Base-by-base conservation (phyloP, 495 filamentous ascomycete species). In the Cryomyces minteri region DNA sequence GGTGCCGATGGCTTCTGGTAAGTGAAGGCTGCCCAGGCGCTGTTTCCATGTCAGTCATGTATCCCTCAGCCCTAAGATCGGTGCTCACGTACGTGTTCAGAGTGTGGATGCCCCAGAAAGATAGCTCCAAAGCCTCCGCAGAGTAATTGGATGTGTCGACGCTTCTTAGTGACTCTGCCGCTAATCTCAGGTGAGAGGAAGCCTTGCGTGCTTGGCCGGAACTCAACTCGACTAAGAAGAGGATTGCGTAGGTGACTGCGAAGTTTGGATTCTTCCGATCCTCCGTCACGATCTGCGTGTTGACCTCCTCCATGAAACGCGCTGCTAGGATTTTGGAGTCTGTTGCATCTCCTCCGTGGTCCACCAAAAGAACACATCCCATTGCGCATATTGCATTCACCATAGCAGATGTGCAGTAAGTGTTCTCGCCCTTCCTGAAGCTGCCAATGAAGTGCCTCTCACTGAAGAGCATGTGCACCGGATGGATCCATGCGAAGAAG, bases 401-500 rank as follows among this genome's bases (percentile, higher is more conserved):
- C 12, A 67, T 47, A 8, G 58, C 44, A 5, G 52, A 33, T 4
- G 62, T 60, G 47, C 62, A 65, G 44, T 60, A 62, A 2, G 30
- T 42, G 1, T 49, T 38, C 4, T 52, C 38, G 25, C 58, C 48
- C n/a, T 45, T 46, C 18, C 48, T 48, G 46, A 58, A 63, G 44
- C 49, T 54, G 8, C 58, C 32, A 39, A 54, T 54, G 44, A 67
- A 67, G 33, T 55, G 55, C 30, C 48, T 44, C 44, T 67, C 62
- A 45, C 52, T 59, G 48, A 67, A 65, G 12, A 67, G 49, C 44
- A 63, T 64, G 40, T 65, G 61, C 6, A 65, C 60, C 7, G 63
- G 63, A 50, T 67, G 62, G 12, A 67, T 53, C 62, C 62, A 67
- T n/a, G 61, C 54, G 41, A 67, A 64, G 41, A 64, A 67, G 18